phyloP scores from a whole-genome alignment of 192 early-diverging fungal species.

The Ambispora gerdemannii region DNA sequence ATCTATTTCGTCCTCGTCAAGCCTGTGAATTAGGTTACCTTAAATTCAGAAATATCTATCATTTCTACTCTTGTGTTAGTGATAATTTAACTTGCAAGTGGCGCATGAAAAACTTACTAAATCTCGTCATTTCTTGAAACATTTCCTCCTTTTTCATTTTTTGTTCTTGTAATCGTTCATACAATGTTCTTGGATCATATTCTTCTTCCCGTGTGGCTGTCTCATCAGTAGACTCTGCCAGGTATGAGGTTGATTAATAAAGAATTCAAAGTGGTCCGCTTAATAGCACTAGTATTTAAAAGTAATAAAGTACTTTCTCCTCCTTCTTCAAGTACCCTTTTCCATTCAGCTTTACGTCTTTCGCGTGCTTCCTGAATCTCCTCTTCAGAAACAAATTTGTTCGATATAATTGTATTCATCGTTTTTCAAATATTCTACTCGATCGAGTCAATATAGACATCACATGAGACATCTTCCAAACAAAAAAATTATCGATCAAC shows the following conservation, averaged over 20 bases:
- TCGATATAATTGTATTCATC: too few relatives aligned
- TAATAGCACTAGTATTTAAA: conserved; percentile 27
- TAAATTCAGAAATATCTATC: too few relatives aligned
- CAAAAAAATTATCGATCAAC: too few relatives aligned
- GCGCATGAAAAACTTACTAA: conserved; percentile 42
- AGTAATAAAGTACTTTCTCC: conserved; percentile 34
- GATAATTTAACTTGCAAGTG: too few relatives aligned
- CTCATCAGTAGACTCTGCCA: conserved; percentile 28
- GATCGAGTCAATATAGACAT: too few relatives aligned
- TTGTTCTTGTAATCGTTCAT: conserved; percentile 72
- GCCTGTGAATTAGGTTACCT: conserved; percentile 61
- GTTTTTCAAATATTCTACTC: too few relatives aligned
- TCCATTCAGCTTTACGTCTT: conserved; percentile 40
- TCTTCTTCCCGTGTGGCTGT: conserved; percentile 46
- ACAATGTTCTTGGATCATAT: conserved; percentile 73
- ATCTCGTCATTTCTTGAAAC: conserved; percentile 55
- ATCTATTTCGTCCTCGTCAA: conserved; percentile 69
- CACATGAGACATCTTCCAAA: too few relatives aligned
- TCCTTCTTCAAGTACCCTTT: conserved; percentile 21
- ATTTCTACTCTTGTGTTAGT: too few relatives aligned
- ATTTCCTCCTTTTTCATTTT: conserved; percentile 59
- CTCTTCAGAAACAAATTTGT: conserved; percentile 27
- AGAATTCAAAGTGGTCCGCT: not conserved
- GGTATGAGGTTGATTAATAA: not conserved
- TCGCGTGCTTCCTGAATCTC: conserved; percentile 38